Evolutionary conservation across 2,329 filamentous ascomycete species (phyloP).

Genomic region (Arthrinium phaeospermum): DNA sequence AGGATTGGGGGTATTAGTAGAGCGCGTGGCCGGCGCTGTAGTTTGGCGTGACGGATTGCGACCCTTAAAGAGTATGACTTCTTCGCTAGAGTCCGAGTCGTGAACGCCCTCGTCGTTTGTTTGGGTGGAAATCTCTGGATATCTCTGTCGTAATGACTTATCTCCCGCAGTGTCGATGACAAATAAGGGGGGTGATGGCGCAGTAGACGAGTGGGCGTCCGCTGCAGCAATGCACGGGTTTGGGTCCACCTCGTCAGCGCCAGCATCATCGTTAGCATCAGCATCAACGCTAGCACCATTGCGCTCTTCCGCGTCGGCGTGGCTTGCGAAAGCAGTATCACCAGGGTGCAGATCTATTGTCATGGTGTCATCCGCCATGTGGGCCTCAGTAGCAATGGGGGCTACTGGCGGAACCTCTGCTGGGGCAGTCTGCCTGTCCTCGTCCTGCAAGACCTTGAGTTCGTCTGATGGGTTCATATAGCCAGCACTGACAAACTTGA

Average conservation of each 20-base stretch:
- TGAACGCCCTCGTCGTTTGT: conserved; percentile 8
- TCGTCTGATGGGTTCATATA: conserved; percentile 55
- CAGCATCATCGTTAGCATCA: too few species aligned
- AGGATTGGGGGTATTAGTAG: conserved; percentile 30
- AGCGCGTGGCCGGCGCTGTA: neutral
- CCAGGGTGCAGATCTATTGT: neutral
- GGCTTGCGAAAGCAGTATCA: neutral
- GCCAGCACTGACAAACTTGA: conserved; percentile 61
- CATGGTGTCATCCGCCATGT: neutral
- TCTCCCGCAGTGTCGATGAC: conserved; percentile 33
- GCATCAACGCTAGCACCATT: neutral
- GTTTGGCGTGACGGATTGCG: conserved; percentile 41
- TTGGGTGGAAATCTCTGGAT: neutral
- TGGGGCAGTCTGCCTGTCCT: conserved; percentile 21
- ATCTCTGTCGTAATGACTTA: conserved; percentile 26
- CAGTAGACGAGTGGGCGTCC: neutral
- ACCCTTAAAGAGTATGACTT: conserved; percentile 73
- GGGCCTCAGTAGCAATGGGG: neutral
- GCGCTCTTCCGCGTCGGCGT: too few species aligned
- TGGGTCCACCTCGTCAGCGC: neutral
- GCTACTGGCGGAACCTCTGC: neutral
- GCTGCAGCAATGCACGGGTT: neutral
- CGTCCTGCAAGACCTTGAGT: conserved; percentile 33
- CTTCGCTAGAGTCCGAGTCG: conserved; percentile 68
- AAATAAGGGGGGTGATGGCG: conserved; percentile 15